phyloP scores from a whole-genome alignment of 176 grass and related monocot genomes.

The Cocos nucifera region DNA sequence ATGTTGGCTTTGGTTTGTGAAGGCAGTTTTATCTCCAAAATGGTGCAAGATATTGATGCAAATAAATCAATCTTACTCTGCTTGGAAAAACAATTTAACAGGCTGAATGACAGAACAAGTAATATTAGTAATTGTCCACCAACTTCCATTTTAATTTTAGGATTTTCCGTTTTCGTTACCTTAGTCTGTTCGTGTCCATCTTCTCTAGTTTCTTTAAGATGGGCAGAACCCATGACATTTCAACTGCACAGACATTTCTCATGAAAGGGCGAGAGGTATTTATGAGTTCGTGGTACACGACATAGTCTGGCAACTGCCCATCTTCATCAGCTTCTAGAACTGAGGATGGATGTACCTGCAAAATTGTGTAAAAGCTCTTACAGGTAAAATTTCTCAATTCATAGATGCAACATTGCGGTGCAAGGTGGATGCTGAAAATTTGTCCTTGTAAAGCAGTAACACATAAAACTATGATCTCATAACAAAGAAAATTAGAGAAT shows the following conservation, averaged over 20 bases:
- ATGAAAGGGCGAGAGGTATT: slow-evolving; percentile 78
- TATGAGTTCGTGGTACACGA: slow-evolving; percentile 90
- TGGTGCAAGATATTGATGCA: too few species aligned
- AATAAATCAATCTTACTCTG: background rate
- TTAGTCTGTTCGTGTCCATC: slow-evolving; percentile 68
- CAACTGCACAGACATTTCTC: slow-evolving; percentile 82
- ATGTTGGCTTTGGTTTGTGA: background rate
- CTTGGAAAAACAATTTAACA: slow-evolving; percentile 12
- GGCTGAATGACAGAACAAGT: background rate
- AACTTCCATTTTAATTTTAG: too few species aligned
- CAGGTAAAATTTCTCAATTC: too few species aligned
- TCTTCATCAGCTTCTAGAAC: slow-evolving; percentile 76
- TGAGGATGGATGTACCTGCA: slow-evolving; percentile 89
- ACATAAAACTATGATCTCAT: too few species aligned
- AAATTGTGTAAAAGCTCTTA: background rate
- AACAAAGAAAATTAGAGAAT: too few species aligned
- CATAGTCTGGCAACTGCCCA: slow-evolving; percentile 65
- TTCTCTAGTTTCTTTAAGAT: slow-evolving; percentile 86
- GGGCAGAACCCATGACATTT: slow-evolving; percentile 66
- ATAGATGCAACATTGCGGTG: too few species aligned
- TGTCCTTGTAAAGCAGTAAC: too few species aligned
- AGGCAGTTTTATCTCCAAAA: too few species aligned
- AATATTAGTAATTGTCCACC: background rate
- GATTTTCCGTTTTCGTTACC: slow-evolving; percentile 24
- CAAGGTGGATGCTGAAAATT: too few species aligned